Conservation (phyloP, 202 grass and related monocot genomes). For the Setaria italica region DNA sequence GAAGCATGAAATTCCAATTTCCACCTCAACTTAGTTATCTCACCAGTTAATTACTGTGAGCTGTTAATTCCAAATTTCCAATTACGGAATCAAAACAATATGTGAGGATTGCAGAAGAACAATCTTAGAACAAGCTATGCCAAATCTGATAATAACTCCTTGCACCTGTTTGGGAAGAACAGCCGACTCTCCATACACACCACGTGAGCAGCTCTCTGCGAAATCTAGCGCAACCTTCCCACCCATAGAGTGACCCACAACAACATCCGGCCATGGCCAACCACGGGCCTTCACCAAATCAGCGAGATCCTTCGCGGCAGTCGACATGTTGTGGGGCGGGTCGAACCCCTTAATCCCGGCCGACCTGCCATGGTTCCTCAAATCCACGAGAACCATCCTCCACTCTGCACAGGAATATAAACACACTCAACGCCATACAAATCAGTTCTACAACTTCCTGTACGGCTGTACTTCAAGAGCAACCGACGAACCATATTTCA, state of each 20-base stretch:
- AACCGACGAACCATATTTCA: background rate
- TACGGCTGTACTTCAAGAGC: background rate
- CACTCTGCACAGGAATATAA: slow-evolving; percentile 57
- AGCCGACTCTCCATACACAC: slow-evolving; percentile 68
- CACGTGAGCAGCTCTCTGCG: slow-evolving; percentile 62
- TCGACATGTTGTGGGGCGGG: slow-evolving; percentile 69
- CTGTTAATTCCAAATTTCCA: background rate
- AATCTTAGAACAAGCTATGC: slow-evolving; percentile 17
- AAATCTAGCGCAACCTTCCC: slow-evolving; percentile 89
- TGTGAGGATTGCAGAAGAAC: slow-evolving; percentile 15
- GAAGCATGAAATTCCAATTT: background rate
- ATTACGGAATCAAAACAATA: slow-evolving; percentile 11
- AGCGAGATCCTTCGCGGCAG: slow-evolving; percentile 72
- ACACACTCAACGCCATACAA: background rate
- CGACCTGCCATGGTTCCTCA: slow-evolving; percentile 92
- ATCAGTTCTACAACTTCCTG: slow-evolving; percentile 7
- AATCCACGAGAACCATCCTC: slow-evolving; percentile 88
- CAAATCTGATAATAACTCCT: background rate
- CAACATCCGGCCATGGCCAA: slow-evolving; percentile 91
- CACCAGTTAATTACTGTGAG: background rate
- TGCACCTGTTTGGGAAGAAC: slow-evolving; percentile 87
- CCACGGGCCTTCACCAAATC: slow-evolving; percentile 70
- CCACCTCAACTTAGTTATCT: background rate
- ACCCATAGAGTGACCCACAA: slow-evolving; percentile 95
- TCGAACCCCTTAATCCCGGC: slow-evolving; percentile 63